Base-by-base conservation (phyloP, 1,139 yeast species). In the Hyphopichia pseudoburtonii region DNA sequence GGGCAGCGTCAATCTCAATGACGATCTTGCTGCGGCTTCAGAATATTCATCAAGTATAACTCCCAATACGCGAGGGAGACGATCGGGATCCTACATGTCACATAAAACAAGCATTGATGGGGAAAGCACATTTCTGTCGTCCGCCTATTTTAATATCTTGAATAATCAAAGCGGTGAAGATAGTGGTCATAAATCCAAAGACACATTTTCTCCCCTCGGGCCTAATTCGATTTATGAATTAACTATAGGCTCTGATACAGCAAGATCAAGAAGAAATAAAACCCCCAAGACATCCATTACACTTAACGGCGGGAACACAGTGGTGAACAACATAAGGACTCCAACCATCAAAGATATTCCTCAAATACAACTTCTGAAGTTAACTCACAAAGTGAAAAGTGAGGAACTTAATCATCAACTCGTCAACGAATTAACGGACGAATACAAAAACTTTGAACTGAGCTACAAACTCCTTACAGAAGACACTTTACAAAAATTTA, bases 291-390 rank as follows among this genome's bases (percentile, higher is more conserved):
- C 53, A 8, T 58, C 63, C 30, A 71, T 70, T 6, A 54, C 66
- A 11, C 51, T 71, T 32, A 69, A 70, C 47, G 76, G 76, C 3
- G 76, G 76, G 0, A 43, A 51, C 14, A 63, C 69, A 10, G 60
- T 65, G 3, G 57, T 70, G 3, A 47, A 55, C 37, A 78, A 79
- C 45, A 64, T 85, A 38, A 70, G 70, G 35, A 73, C 82, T 3
- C 97, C 98, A 0, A 83, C 96, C 0, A 66, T 77, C 2, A 72
- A 73, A 36, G 98, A 92, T 50, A 92, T 92, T 15, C 96, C 97
- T 0, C 90, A 85, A 24, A 83, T 89, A 15, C 80, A 76, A 39
- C 66, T 92, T 31, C 78, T 84, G 35, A 79, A 82, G 35, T 53
- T 71, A 38, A 62, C 81, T 10, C 66, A 71, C 12, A 76, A 73